Evolutionary conservation across 129 eudicot genomes (phyloP).

Genomic region (Calendula officinalis): DNA sequence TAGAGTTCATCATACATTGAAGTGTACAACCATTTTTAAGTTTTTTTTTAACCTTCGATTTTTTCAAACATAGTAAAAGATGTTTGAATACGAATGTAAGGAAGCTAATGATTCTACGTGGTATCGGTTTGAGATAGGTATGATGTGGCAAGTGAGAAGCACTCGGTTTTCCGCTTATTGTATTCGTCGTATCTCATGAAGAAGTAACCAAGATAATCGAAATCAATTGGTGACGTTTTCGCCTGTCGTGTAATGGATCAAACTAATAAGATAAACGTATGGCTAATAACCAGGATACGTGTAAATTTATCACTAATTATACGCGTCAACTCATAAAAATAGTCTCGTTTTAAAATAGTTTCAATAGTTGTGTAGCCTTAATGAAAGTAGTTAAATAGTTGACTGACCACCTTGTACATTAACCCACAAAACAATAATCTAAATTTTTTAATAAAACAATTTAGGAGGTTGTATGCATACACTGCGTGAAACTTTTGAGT

Average conservation of each 20-base stretch:
- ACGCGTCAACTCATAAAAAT: neutral
- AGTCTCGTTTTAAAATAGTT: neutral
- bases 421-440: too few relatives aligned
- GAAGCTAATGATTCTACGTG: slow-evolving; percentile 9
- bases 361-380: too few relatives aligned
- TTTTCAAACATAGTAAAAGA: neutral
- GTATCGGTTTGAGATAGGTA: slow-evolving; percentile 31
- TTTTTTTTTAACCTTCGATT: neutral
- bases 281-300: neutral
- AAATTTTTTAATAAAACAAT: too few relatives aligned
- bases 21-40: neutral
- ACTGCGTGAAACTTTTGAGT: too few relatives aligned
- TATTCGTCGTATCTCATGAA: slow-evolving; percentile 76
- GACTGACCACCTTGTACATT: too few relatives aligned
- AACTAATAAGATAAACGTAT: slow-evolving; percentile 2
- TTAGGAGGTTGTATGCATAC: too few relatives aligned
- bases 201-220: slow-evolving; percentile 79
- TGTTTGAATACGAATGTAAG: neutral
- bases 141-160: slow-evolving; percentile 45
- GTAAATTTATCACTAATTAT: neutral
- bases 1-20: neutral
- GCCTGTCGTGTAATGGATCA: slow-evolving; percentile 45
- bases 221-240: slow-evolving; percentile 76
- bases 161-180: slow-evolving; percentile 62
- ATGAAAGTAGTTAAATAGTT: too few relatives aligned